phyloP scores from a whole-genome alignment of 2,329 filamentous ascomycete genomes.

The Rachicladosporium sp. region DNA sequence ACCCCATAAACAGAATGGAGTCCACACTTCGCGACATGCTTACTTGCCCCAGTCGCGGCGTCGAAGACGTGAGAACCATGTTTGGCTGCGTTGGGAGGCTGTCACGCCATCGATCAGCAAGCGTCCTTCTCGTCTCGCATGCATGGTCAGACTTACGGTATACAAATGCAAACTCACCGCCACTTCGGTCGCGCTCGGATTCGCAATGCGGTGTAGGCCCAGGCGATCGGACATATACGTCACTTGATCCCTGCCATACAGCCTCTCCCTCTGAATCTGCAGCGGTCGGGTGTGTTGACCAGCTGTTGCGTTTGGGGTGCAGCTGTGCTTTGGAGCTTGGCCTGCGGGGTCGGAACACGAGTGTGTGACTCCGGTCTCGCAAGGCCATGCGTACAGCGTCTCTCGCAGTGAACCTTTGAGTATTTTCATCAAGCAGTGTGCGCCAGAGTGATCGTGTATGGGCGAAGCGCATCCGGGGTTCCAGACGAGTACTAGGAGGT shows the following conservation, averaged over 20 bases:
- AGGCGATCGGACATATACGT: constrained; percentile 86
- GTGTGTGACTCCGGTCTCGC: constrained; percentile 24
- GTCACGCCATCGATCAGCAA: no score
- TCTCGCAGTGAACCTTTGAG: constrained; percentile 68
- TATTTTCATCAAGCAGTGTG: constrained; percentile 87
- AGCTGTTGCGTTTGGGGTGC: no score
- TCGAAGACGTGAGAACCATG: constrained; percentile 75
- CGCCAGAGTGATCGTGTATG: constrained; percentile 69
- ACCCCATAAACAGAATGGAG: constrained; percentile 53
- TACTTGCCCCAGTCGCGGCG: constrained; percentile 59
- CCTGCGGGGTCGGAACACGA: no score
- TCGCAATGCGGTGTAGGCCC: constrained; percentile 72
- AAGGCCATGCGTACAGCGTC: constrained; percentile 66
- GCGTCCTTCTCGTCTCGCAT: no score
- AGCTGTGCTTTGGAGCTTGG: no score
- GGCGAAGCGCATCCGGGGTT: constrained; percentile 69
- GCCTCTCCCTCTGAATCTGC: constrained; percentile 48
- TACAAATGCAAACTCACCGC: constrained; percentile 67
- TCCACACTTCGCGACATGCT: constrained; percentile 56
- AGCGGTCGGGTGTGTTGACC: no score
- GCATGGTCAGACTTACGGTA: constrained; percentile 37
- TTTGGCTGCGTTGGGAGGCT: constrained; percentile 72
- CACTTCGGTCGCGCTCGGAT: constrained; percentile 56
- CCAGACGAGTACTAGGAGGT: constrained; percentile 78
- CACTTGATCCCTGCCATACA: constrained; percentile 59